phyloP scores from a whole-genome alignment of 495 filamentous ascomycete species.

The Hypoxylon rickii region DNA sequence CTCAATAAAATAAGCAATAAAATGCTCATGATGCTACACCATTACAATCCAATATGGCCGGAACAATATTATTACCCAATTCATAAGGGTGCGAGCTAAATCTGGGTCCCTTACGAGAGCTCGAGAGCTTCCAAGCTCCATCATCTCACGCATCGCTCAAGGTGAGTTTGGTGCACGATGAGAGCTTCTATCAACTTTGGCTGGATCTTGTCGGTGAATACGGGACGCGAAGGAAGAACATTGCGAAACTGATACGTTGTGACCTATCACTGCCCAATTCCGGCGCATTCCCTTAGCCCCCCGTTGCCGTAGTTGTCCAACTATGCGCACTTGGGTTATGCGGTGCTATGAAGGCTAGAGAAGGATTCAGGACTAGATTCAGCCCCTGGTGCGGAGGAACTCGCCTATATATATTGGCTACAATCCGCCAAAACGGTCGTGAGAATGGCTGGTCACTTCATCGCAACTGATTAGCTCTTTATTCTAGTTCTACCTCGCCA shows the following conservation, averaged over 20 bases:
- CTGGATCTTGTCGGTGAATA: neutral
- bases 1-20: constrained; percentile 19
- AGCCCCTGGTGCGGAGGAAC: neutral
- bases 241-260: neutral
- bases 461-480: neutral
- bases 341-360: constrained; percentile 9
- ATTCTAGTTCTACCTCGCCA: neutral
- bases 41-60: constrained; percentile 4
- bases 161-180: neutral
- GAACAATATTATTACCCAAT: constrained; percentile 2
- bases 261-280: neutral
- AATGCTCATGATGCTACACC: neutral
- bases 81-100: neutral
- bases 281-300: constrained; percentile 4
- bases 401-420: neutral
- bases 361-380: constrained; percentile 20
- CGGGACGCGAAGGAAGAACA: neutral
- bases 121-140: neutral
- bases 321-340: constrained; percentile 11
- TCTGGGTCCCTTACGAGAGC: constrained; percentile 2
- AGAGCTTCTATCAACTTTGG: neutral
- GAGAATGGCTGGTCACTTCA: neutral
- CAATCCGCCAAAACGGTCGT: neutral
- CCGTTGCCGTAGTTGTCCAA: neutral
- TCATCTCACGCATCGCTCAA: constrained; percentile 21